These are phyloP conservation scores for Fusarium brachygibbosum DNA, from an alignment of 2,329 filamentous ascomycete species.

Conservation along the genomic window DNA sequence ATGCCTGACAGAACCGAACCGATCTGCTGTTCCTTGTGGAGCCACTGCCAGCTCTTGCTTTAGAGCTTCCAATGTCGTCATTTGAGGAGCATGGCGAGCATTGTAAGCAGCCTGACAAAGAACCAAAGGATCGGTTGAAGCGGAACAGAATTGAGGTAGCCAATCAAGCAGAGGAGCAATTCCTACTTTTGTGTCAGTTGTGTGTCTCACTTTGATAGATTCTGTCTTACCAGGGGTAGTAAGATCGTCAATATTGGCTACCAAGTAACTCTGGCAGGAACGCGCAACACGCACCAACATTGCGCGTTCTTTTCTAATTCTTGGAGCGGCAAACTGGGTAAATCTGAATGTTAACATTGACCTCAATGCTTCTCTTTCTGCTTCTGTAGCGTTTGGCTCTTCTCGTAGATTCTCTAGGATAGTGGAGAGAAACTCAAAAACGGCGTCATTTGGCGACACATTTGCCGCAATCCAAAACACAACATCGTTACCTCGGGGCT, in stretches of 20 bases:
- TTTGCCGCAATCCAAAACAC: constrained; percentile 62
- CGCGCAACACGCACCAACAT: constrained; percentile 25
- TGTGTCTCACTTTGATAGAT: background rate
- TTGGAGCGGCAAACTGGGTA: constrained; percentile 34
- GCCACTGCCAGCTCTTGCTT: constrained; percentile 10
- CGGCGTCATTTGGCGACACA: constrained; percentile 31
- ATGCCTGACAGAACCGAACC: constrained; percentile 55
- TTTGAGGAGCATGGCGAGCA: constrained; percentile 32
- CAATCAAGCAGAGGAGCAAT: constrained; percentile 7
- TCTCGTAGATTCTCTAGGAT: constrained; percentile 40
- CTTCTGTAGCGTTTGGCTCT: background rate
- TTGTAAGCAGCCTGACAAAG: constrained; percentile 32
- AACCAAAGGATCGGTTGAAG: background rate
- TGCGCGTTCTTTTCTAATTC: constrained; percentile 44
- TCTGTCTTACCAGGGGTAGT: constrained; percentile 13
- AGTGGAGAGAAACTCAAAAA: constrained; percentile 49
- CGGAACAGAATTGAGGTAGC: constrained; percentile 16
- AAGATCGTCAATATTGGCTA: background rate
- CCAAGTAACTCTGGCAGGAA: constrained; percentile 28
- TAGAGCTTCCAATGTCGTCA: constrained; percentile 24
- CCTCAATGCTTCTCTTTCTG: background rate
- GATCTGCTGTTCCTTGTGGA: background rate
- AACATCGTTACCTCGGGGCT: constrained; percentile 51
- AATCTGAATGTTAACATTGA: constrained; percentile 4
- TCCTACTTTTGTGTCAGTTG: constrained; percentile 16